These are phyloP conservation scores for Rachicladosporium sp. DNA, from an alignment of 2,329 filamentous ascomycete genomes.

Conservation along the genomic window DNA sequence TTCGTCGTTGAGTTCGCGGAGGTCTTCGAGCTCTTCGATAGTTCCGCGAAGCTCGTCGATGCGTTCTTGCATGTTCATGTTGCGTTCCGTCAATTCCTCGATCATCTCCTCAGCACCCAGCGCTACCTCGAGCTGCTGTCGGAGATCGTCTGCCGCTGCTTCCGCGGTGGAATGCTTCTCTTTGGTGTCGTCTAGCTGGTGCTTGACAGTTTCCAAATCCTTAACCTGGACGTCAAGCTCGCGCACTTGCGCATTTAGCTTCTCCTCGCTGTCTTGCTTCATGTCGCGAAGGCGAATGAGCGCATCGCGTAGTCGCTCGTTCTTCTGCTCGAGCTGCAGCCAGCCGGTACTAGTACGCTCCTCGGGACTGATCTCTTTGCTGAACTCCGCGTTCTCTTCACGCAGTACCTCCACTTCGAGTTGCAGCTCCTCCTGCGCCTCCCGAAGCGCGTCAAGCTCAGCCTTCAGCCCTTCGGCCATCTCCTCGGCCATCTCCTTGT, in stretches of 20 bases:
- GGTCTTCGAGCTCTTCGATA: constrained; percentile 74
- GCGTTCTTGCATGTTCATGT: constrained; percentile 69
- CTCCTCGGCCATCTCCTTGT: constrained; percentile 94
- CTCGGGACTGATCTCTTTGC: constrained; percentile 74
- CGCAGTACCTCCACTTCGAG: constrained; percentile 76
- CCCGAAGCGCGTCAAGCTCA: constrained; percentile 65
- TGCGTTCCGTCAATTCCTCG: constrained; percentile 78
- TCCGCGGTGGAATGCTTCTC: constrained; percentile 64
- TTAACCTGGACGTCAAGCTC: constrained; percentile 28
- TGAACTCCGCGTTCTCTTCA: constrained; percentile 76
- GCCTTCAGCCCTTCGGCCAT: constrained; percentile 69
- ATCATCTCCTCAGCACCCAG: constrained; percentile 87
- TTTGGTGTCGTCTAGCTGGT: constrained; percentile 56
- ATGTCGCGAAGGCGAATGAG: constrained; percentile 75
- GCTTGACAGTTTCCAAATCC: constrained; percentile 30
- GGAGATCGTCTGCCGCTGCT: constrained; percentile 67
- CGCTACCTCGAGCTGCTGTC: constrained; percentile 81
- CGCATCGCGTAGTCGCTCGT: constrained; percentile 76
- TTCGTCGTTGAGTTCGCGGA: constrained; percentile 90
- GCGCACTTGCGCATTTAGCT: constrained; percentile 53
- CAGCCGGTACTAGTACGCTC: constrained; percentile 78
- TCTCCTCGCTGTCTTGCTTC: constrained; percentile 71
- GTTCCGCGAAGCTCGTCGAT: constrained; percentile 70
- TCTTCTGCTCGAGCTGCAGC: constrained; percentile 83
- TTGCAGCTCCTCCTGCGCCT: constrained; percentile 70